Conservation (phyloP, 2,329 filamentous ascomycete genomes). For the Aureobasidium sp. region DNA sequence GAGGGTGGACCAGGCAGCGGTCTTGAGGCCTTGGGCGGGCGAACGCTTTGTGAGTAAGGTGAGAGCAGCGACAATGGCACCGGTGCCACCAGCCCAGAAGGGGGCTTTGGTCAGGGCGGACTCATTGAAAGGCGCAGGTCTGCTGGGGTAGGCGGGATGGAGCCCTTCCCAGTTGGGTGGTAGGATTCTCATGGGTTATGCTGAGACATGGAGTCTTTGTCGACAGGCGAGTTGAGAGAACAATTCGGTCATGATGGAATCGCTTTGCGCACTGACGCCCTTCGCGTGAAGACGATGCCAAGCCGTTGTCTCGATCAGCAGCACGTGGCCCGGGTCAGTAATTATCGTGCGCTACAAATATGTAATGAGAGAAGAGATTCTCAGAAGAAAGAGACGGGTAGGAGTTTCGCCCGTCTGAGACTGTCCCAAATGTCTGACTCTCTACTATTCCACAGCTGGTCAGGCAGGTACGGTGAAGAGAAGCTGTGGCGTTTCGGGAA, state of each 20-base stretch:
- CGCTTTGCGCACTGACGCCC: conserved; percentile 2
- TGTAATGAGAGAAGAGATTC: neutral
- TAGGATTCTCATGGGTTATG: conserved; percentile 17
- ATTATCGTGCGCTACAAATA: neutral
- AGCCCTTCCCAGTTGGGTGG: conserved; percentile 17
- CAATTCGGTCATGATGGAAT: neutral
- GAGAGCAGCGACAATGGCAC: neutral
- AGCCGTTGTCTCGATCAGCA: neutral
- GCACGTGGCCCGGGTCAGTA: neutral
- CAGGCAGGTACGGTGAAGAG: neutral
- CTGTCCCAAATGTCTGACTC: neutral
- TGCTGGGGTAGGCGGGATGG: conserved; percentile 16
- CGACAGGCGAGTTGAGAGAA: neutral
- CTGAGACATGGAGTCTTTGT: neutral
- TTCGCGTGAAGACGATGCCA: neutral
- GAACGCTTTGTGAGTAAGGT: conserved; percentile 4
- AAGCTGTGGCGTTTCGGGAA: neutral
- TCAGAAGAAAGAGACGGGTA: neutral
- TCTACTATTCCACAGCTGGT: neutral
- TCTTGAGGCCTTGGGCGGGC: conserved; percentile 7
- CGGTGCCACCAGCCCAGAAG: conserved; percentile 12
- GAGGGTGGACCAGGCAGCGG: conserved; percentile 9
- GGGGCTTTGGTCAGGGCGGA: conserved; percentile 1
- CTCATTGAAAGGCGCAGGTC: conserved; percentile 9
- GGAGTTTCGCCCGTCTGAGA: neutral